Conservation (phyloP, 768 basidiomycete species). For the Rhizopogon vinicolor region DNA sequence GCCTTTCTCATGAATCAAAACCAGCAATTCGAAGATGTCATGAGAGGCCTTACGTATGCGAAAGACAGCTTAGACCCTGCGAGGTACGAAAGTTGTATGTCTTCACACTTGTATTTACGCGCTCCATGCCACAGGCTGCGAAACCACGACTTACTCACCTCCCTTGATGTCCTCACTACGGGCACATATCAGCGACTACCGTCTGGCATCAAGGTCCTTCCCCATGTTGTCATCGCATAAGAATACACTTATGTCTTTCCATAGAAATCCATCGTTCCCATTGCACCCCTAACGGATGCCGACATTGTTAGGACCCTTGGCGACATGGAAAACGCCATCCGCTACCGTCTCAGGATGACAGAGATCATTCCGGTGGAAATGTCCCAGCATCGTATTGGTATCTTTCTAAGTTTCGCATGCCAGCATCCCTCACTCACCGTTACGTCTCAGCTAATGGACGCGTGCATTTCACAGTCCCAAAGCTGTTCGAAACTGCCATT, state of each 20-base stretch:
- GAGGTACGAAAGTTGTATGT: constrained; percentile 41
- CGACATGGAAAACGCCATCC: constrained; percentile 74
- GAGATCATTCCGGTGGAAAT: constrained; percentile 84
- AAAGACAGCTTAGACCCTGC: constrained; percentile 72
- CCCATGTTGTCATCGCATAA: constrained; percentile 8
- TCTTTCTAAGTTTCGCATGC: constrained; percentile 16
- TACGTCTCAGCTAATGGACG: constrained; percentile 62
- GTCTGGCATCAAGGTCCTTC: constrained; percentile 65
- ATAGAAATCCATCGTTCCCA: constrained; percentile 70
- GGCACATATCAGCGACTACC: constrained; percentile 87
- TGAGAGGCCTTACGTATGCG: constrained; percentile 56
- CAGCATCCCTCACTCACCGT: constrained; percentile 12
- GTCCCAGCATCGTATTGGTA: constrained; percentile 65
- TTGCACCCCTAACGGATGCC: constrained; percentile 58
- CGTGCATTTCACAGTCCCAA: constrained; percentile 68
- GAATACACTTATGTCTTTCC: constrained; percentile 17
- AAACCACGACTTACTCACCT: constrained; percentile 91
- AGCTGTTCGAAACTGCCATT: constrained; percentile 69
- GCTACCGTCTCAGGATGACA: constrained; percentile 70
- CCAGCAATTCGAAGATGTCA: constrained; percentile 71
- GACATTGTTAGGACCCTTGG: constrained; percentile 61
- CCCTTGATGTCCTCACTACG: constrained; percentile 81
- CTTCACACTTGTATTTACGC: neutral
- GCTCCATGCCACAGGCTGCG: constrained; percentile 52
- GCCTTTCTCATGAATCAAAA: constrained; percentile 86